Base-by-base conservation (phyloP, 306 rosid species). In the Parietaria judaica region DNA sequence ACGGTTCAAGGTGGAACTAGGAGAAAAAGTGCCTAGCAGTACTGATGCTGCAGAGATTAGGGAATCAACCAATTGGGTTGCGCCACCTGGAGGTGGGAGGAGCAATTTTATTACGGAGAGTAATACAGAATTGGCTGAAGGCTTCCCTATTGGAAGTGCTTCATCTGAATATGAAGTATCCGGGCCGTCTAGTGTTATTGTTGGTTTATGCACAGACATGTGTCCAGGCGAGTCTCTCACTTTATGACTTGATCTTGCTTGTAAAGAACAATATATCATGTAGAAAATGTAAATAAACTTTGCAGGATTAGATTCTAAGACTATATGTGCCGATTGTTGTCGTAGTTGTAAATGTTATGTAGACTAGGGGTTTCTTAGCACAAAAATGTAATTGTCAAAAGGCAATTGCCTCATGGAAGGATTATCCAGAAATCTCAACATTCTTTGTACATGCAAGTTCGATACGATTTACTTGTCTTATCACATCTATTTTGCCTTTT, bases 131-230 rank as follows among this genome's bases (percentile, higher is more conserved):
- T 61, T 76, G 63, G 44, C 86, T 49, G 76, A 63, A 66, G 82
- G 80, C 61, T 61, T 63, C 59, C 65, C 31, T 1, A 23, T 1
- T 23, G 31, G 31, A 23, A 23, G 31, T 23, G 31, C 31, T 23
- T 23, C 78, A 56, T 58, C 80, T 53, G 94, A 92, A 70, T 35
- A 56, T 77, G 94, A 84, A 70, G 90, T 68, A 60, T 51, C 54
- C 36, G 83, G 76, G 17, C 38, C 80, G 14, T 80, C 95, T 75
- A 77, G 73, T 71, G 71, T 82, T 43, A 88, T 88, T 72, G 67
- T 74, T 64, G 99, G 96, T 66, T 56, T 70, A 65, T 92, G 99
- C 73, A 86, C 87, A 35, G 96, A 92, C 71, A 92, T 92, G 99
- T 92, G 99, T 74, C 99, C 99, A 52, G 96, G 99, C 86, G 80